Evolutionary conservation across 306 rosid genomes (phyloP), one percentile per base, ranked within the genome.

Genomic region (Acacia melanoxylon): DNA sequence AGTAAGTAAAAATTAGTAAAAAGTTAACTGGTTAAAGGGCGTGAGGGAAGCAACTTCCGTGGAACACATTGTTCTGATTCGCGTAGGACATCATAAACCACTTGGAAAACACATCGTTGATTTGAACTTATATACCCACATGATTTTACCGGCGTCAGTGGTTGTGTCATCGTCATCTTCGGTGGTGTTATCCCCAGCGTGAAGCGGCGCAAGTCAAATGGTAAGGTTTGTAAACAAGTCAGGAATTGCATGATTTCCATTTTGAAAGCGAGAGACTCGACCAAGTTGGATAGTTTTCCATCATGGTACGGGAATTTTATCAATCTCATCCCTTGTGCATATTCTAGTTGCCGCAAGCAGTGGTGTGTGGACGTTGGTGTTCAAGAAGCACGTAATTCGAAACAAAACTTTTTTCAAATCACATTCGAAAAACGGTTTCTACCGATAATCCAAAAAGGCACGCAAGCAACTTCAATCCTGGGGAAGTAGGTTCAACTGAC

Each of bases 51-150:
- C n/a, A n/a, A n/a, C n/a, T n/a, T n/a, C n/a, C n/a, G n/a, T n/a
- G n/a, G n/a, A 79, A 5, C 62, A 33, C 85, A 8, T 68, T 75
- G 8, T 63, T 86, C 51, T 89, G 91, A 37, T 85, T 79, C 74
- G 92, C 97, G 72, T 91, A 93, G 56, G 91, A 52, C 78, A 93
- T 92, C 98, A 93, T 93, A 49, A 86, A 91, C 98, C 98, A 95
- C 80, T 93, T 89, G 0, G 98, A 88, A 70, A 91, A 95, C n/a
- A 87, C 94, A 1, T 31, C n/a, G 5, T 85, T 83, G 15, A 11
- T 72, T 31, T 76, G 35, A 33, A 33, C 88, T 74, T 83, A 88
- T 20, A 56, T 62, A 14, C 44, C 84, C 78, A 15, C 82, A 2
- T 74, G 81, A 20, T 81, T 80, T 48, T 84, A 89, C 27, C 45